phyloP scores from a whole-genome alignment of 805 yeast genomes.

The Candida railenensis region DNA sequence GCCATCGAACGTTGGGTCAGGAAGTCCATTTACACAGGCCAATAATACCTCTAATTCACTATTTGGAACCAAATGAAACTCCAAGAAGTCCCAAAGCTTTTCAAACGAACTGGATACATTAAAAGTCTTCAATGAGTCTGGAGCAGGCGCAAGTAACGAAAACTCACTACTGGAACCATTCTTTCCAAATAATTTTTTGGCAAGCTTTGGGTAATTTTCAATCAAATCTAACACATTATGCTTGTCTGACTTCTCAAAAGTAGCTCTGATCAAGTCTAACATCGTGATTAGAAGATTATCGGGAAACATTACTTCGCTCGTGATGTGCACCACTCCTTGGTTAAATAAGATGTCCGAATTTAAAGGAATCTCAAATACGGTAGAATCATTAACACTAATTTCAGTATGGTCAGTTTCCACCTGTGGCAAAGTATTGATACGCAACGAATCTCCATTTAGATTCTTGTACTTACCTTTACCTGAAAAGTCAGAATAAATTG shows the following conservation, averaged over 20 bases:
- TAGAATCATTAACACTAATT: slow-evolving; percentile 26
- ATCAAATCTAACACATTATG: slow-evolving; percentile 44
- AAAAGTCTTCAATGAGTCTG: slow-evolving; percentile 51
- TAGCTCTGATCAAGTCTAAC: slow-evolving; percentile 53
- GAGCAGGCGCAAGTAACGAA: slow-evolving; percentile 74
- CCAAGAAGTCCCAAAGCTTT: slow-evolving; percentile 53
- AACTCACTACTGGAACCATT: slow-evolving; percentile 18
- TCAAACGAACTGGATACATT: slow-evolving; percentile 46
- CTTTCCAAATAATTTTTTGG: slow-evolving; percentile 34
- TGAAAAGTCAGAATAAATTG: slow-evolving; percentile 63
- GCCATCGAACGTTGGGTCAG: neutral
- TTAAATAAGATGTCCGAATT: slow-evolving; percentile 70
- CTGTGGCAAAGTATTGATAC: slow-evolving; percentile 18
- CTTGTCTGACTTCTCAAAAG: slow-evolving; percentile 36
- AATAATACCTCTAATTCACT: slow-evolving; percentile 47
- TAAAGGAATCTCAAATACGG: slow-evolving; percentile 33
- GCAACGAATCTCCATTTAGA: slow-evolving; percentile 28
- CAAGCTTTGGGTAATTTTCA: slow-evolving; percentile 39
- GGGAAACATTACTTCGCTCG: slow-evolving; percentile 59
- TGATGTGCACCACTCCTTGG: slow-evolving; percentile 83
- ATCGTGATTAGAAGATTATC: slow-evolving; percentile 50
- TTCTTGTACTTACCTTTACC: slow-evolving; percentile 15
- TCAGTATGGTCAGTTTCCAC: slow-evolving; percentile 18
- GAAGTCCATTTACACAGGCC: slow-evolving; percentile 40
- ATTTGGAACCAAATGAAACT: slow-evolving; percentile 68